Evolutionary conservation across 1,284 basidiomycete genomes (phyloP).

Genomic region (Trichosporon inkin): DNA sequence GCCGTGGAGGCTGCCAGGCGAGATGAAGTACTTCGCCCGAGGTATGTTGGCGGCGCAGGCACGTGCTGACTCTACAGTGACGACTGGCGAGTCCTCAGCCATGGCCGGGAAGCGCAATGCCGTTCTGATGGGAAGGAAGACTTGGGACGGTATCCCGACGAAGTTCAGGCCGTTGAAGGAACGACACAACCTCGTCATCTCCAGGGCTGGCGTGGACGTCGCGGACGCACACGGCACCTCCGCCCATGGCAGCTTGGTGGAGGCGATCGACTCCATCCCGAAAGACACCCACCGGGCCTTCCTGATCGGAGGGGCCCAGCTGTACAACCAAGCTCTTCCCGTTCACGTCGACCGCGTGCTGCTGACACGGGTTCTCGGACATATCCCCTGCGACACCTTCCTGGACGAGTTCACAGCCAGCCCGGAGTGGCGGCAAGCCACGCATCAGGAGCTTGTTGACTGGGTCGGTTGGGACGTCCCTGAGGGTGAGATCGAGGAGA

Average conservation of each 20-base stretch:
- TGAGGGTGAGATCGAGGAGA: conserved; percentile 70
- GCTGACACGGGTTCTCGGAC: conserved; percentile 70
- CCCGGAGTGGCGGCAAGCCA: conserved; percentile 58
- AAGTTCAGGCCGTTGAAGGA: conserved; percentile 77
- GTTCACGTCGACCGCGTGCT: conserved; percentile 70
- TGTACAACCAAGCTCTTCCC: conserved; percentile 68
- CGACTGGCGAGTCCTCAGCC: conserved; percentile 33
- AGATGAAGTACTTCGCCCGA: conserved; percentile 89
- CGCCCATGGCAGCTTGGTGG: conserved; percentile 35
- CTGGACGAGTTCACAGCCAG: conserved; percentile 65
- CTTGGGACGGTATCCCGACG: conserved; percentile 94
- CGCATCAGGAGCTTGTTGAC: conserved; percentile 60
- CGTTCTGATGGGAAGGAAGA: conserved; percentile 94
- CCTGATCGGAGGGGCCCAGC: conserved; percentile 82
- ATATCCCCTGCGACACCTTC: conserved; percentile 79
- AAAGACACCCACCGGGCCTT: conserved; percentile 54
- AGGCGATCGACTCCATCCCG: conserved; percentile 32
- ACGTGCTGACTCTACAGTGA: conserved; percentile 30
- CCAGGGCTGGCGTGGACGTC: conserved; percentile 62
- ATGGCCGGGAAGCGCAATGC: conserved; percentile 58
- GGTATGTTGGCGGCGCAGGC: conserved; percentile 41
- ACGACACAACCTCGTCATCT: conserved; percentile 78
- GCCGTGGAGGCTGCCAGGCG: conserved; percentile 84
- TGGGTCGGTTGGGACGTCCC: conserved; percentile 80
- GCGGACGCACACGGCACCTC: conserved; percentile 50